Base-by-base conservation (phyloP, 768 basidiomycete species). In the Floccularia luteovirens region DNA sequence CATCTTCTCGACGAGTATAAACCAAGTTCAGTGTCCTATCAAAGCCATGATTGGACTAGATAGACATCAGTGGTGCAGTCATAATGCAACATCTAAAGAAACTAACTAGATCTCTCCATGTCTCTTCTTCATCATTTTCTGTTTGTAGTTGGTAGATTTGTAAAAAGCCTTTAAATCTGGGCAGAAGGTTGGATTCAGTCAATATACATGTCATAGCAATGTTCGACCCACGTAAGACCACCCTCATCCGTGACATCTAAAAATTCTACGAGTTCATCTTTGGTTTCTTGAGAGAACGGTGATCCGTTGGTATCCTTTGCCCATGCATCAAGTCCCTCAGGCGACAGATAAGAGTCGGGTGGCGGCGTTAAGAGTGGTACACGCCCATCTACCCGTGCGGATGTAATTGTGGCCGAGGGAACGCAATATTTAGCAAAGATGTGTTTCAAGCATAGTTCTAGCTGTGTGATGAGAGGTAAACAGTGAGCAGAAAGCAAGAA, bases 71-170 rank as follows among this genome's bases (percentile, higher is more conserved):
- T 46, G 20, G 36, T 25, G 39, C 36, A 23, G 38, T 24, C 25
- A 24, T 14, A 34, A 31, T 30, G 11, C 19, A 34, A 24, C 22
- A 16, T 43, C 36, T 16, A 31, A 39, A 17, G 39, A 35, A 43
- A 55, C 77, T 49, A 50, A 86, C 83, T 47, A 89, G 60, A 64
- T 89, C 87, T 58, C 73, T 68, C 85, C 83, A 90, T 5, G 87
- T 90, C 60, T 90, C 84, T 55, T 79, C 79, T 48, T 87, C 83
- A 46, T 89, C 87, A 45, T 77, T 84, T 49, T 86, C 82, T 1
- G 84, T 87, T 56, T 90, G 88, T n/a, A 89, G 61, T 50, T 86
- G 82, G 52, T 89, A 90, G 40, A 90, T 75, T 54, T 89, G 84
- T 54, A 87, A 53, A 53, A 90, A 89, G 1, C 87, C 86, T 54